phyloP scores from a whole-genome alignment of 768 basidiomycete genomes.

The Lyophyllum semitale region DNA sequence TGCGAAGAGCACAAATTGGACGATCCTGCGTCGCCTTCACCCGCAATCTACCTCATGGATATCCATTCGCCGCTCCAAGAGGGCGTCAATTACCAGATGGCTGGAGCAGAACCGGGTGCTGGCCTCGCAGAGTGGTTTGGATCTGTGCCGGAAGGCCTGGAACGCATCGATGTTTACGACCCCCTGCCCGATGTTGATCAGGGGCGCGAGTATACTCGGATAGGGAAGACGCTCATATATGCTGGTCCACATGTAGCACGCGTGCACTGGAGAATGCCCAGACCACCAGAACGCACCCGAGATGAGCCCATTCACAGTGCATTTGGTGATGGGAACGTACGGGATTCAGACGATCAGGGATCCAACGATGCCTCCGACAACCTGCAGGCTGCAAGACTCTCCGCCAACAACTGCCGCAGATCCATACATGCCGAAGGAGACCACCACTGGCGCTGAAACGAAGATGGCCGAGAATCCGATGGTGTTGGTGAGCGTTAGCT shows the following conservation, averaged over 20 bases:
- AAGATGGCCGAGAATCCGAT: no score
- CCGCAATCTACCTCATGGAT: background rate
- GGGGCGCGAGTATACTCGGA: background rate
- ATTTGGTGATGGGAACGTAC: conserved; percentile 45
- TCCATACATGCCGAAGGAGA: no score
- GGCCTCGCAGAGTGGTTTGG: conserved; percentile 2
- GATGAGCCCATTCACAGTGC: no score
- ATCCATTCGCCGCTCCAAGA: background rate
- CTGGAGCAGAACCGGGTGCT: background rate
- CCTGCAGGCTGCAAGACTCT: no score
- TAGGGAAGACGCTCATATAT: conserved; percentile 3
- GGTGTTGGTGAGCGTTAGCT: no score
- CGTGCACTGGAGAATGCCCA: conserved; percentile 25
- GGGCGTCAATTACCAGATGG: background rate
- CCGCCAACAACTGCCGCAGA: no score
- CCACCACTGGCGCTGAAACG: no score
- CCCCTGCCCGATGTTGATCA: background rate
- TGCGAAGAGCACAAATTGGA: conserved; percentile 1
- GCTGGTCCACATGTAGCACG: background rate
- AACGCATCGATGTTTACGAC: conserved; percentile 4
- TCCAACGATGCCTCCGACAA: no score
- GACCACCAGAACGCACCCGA: no score
- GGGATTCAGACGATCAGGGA: no score
- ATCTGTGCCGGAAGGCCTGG: conserved; percentile 9
- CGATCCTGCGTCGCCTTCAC: background rate